phyloP scores from a whole-genome alignment of 495 filamentous ascomycete genomes.

The Amorphotheca resinae region DNA sequence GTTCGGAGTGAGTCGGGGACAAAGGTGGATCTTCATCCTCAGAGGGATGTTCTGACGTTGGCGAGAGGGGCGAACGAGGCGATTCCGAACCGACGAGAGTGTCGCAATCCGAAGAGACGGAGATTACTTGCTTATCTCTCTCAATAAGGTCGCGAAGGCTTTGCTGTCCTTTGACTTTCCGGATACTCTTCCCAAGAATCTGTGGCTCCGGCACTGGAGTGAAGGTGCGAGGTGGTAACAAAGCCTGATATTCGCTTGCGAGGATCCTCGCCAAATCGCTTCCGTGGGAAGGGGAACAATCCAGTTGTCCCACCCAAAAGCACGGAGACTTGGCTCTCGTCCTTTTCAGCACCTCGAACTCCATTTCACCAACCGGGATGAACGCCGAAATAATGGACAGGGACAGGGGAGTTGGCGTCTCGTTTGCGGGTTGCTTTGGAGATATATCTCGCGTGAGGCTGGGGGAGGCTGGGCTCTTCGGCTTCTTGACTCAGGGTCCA shows the following conservation, averaged over 20 bases:
- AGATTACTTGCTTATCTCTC: not conserved
- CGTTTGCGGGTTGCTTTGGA: no score
- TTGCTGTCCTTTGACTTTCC: slow-evolving; percentile 18
- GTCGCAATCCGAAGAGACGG: slow-evolving; percentile 8
- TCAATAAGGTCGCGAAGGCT: slow-evolving; percentile 13
- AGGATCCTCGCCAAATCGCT: slow-evolving; percentile 6
- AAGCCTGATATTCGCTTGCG: slow-evolving; percentile 12
- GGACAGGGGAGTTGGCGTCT: no score
- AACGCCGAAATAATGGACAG: not conserved
- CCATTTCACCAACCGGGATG: slow-evolving; percentile 1
- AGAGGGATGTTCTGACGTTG: not conserved
- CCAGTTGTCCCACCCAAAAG: slow-evolving; percentile 14
- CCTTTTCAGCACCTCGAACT: not conserved
- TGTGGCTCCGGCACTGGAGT: slow-evolving; percentile 5
- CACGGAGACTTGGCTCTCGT: slow-evolving; percentile 17
- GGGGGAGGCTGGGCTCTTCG: no score
- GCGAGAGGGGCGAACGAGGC: not conserved
- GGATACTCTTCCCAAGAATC: slow-evolving; percentile 2
- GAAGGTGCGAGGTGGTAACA: slow-evolving; percentile 8
- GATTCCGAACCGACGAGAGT: slow-evolving; percentile 14
- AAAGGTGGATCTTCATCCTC: not conserved
- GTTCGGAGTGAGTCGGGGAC: not conserved
- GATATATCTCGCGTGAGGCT: no score
- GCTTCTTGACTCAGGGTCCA: no score
- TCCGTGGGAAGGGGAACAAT: not conserved